Evolutionary conservation across 345 rosid genomes (phyloP).

Genomic region (Firmiana major): DNA sequence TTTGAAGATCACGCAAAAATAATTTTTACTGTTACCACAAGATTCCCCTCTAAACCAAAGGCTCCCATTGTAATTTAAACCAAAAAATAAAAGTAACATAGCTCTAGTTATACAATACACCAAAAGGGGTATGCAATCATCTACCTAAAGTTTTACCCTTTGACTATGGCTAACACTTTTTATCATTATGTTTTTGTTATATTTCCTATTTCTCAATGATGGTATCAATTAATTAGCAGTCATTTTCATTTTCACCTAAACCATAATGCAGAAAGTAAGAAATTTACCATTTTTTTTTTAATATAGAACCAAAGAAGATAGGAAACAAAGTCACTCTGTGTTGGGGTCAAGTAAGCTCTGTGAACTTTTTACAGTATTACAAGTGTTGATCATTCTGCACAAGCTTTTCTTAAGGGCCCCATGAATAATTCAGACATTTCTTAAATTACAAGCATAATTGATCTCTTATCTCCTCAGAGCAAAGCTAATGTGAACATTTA

Average conservation of each 20-base stretch:
- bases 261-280: not conserved
- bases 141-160: not conserved
- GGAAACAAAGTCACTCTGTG: not conserved
- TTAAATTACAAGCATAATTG: conserved; percentile 1
- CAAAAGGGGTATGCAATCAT: not conserved
- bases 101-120: too few relatives aligned
- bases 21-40: too few relatives aligned
- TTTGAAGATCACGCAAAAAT: too few relatives aligned
- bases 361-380: not conserved
- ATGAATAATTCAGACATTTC: not conserved
- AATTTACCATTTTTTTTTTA: not conserved
- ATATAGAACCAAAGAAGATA: not conserved
- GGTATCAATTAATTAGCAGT: not conserved
- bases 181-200: not conserved
- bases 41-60: too few relatives aligned
- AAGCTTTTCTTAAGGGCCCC: not conserved
- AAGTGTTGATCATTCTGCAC: not conserved
- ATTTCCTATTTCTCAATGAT: not conserved
- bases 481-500: not conserved
- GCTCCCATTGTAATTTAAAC: too few relatives aligned
- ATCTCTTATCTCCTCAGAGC: not conserved
- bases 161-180: not conserved
- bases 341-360: not conserved
- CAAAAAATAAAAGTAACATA: too few relatives aligned
- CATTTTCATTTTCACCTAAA: not conserved